Evolutionary conservation across 331 rosid genomes (phyloP), one percentile per base, ranked within the genome.

Genomic region (Spiraea crenata): DNA sequence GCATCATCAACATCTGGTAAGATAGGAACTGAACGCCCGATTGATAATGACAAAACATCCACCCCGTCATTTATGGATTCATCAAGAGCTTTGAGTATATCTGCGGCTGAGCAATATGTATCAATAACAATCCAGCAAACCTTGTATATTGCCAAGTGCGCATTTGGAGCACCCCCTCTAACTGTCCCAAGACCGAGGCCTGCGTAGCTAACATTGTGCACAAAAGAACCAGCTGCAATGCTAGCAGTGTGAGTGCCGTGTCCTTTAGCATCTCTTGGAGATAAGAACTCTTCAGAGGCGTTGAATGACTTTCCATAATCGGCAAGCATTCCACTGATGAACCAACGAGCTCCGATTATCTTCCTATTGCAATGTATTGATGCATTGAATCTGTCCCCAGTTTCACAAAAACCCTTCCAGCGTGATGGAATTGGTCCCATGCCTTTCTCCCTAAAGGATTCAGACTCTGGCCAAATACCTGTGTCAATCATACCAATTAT

Each of bases 391-490:
- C 46, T 38, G 14, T 74, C 69, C 14, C 82, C 85, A 4, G 65
- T 38, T 17, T 67, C 38, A 17, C 85, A 82, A 2, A 5, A 15
- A 4, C 82, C 82, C 58, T 69, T 82, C 85, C 85, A 82, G 14
- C 55, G 71, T 6, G 80, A 57, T 55, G 85, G 82, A 13, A 77
- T 7, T 17, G 78, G 65, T 2, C 85, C 82, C 6, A 74, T 6
- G 39, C 77, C 80, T 60, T 51, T 15, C 0, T 82, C 80, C 13
- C 10, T 31, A 54, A 82, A 82, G 4, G 75, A 25, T 63, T 71
- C 46, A 9, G 82, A 82, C 72, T 77, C 82, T 38, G 82, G 85
- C 82, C 82, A 82, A 17, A 74, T 47, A 52, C 85, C 82, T 82
- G 63, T n/a, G 40, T 81, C 85, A 25, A 81, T 41, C 20, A 79